Conservation (phyloP, 768 basidiomycete species). For the Chalciporus piperatus region DNA sequence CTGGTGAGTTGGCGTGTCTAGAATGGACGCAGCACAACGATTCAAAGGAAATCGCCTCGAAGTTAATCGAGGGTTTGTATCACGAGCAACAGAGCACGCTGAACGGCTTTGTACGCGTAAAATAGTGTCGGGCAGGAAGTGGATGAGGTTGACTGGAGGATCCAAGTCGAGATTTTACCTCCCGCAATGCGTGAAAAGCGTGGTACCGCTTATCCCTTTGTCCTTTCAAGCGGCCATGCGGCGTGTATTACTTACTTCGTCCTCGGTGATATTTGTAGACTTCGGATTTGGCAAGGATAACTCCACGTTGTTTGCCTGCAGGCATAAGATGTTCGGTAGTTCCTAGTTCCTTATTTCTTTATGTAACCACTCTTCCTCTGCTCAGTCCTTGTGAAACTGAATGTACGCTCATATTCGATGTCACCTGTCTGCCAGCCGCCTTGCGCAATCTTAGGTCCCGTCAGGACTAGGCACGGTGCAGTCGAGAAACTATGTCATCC, state of each 20-base stretch:
- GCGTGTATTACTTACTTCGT: slow-evolving; percentile 31
- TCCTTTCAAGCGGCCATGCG: slow-evolving; percentile 32
- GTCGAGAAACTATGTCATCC: not conserved
- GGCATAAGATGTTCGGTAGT: slow-evolving; percentile 46
- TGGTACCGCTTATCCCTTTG: slow-evolving; percentile 54
- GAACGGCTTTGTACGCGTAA: slow-evolving; percentile 28
- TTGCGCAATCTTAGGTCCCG: not conserved
- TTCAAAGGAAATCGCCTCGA: slow-evolving; percentile 45
- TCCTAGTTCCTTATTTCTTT: slow-evolving; percentile 35
- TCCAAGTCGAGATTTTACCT: slow-evolving; percentile 38
- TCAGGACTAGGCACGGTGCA: not conserved
- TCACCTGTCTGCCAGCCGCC: not conserved
- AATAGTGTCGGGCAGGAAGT: slow-evolving; percentile 21
- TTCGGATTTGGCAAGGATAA: slow-evolving; percentile 50
- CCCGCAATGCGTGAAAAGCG: slow-evolving; percentile 48
- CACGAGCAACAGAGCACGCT: slow-evolving; percentile 23
- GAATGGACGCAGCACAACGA: slow-evolving; percentile 26
- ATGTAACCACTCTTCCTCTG: slow-evolving; percentile 35
- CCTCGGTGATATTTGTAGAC: slow-evolving; percentile 39
- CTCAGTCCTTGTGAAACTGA: slow-evolving; percentile 8
- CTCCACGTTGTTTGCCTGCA: slow-evolving; percentile 78
- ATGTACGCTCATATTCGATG: not conserved
- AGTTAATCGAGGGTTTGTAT: slow-evolving; percentile 48
- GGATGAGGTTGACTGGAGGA: slow-evolving; percentile 23
- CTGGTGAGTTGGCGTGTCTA: slow-evolving; percentile 29